Evolutionary conservation across 1,139 yeast genomes (phyloP), one percentile per base, ranked within the genome.

Genomic region (Wickerhamomyces sp.): DNA sequence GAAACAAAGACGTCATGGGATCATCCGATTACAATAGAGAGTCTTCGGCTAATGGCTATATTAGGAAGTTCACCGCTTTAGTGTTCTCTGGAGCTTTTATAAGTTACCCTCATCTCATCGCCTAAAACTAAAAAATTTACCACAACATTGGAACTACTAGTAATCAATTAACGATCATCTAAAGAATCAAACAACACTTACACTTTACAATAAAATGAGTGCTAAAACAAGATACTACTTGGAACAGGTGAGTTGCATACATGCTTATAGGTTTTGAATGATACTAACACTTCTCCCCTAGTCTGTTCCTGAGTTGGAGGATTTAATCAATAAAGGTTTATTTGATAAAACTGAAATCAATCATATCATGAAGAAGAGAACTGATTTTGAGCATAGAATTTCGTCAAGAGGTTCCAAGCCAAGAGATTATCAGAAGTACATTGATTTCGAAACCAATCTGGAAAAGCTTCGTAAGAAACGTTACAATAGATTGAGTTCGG

Each of bases 321-420:
- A 93, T 62, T 76, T 94, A 41, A 81, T 84, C 51, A 78, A 77
- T 50, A 85, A 88, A 61, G 93, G 91, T 2, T 71, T 94, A 15
- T 94, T 93, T 64, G 82, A 78, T 36, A 81, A 84, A 59, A 77
- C 78, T 58, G 99, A 94, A 65, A 81, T 90, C 55, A 81, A 84
- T 43, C 76, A 79, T 72, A 85, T 94, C 50, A 89, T 93, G 91
- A 82, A 93, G 68, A 80, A 90, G 62, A 78, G 99, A 68, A 91
- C 98, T 0, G 97, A 91, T 65, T 93, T 90, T 58, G 99, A 94
- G 66, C 96, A 93, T 64, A 71, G 96, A 51, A 78, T 94, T 46
- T 79, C 80, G 43, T 90, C 95, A 39, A 76, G 98, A 64, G 95
- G 95, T 2, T 79, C 93, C 23, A 81, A 77, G 54, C 79, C 90